These are phyloP conservation scores for Protostelium mycophagum DNA, from an alignment of 78 protist genomes.

Conservation along the genomic window DNA sequence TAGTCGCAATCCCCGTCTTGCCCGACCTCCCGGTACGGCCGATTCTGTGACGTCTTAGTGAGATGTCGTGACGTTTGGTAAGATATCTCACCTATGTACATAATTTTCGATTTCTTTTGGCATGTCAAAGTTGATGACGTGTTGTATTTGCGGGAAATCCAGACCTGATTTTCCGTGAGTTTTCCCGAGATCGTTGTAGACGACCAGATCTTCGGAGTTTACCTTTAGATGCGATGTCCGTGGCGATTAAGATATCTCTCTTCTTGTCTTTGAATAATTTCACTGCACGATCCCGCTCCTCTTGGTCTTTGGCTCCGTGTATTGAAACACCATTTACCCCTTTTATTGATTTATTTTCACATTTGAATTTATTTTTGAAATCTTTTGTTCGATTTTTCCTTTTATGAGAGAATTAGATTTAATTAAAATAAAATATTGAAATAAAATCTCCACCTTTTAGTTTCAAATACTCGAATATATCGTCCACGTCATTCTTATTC, in stretches of 20 bases:
- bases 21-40: slow-evolving; percentile 97
- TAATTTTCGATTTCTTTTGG: slow-evolving; percentile 94
- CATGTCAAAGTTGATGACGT: slow-evolving; percentile 93
- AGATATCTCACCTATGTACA: slow-evolving; percentile 43
- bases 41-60: slow-evolving; percentile 64
- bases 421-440: background rate
- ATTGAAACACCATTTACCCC: slow-evolving; percentile 65
- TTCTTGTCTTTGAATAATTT: slow-evolving; percentile 62
- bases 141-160: slow-evolving; percentile 91
- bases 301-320: slow-evolving; percentile 91
- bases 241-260: slow-evolving; percentile 92
- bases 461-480: slow-evolving; percentile 94
- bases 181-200: background rate
- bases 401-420: no score
- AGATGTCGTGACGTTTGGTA: slow-evolving; percentile 5
- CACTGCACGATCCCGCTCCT: slow-evolving; percentile 91
- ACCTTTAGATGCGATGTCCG: slow-evolving; percentile 88
- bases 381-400: no score
- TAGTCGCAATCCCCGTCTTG: slow-evolving; percentile 91
- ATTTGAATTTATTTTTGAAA: no score
- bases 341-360: no score
- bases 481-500: slow-evolving; percentile 94
- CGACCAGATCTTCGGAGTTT: no score
- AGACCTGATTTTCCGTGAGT: no score
- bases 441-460: slow-evolving; percentile 80